Conservation (phyloP, 352 stramenopile genomes). For the Globisporangium perplexum region DNA sequence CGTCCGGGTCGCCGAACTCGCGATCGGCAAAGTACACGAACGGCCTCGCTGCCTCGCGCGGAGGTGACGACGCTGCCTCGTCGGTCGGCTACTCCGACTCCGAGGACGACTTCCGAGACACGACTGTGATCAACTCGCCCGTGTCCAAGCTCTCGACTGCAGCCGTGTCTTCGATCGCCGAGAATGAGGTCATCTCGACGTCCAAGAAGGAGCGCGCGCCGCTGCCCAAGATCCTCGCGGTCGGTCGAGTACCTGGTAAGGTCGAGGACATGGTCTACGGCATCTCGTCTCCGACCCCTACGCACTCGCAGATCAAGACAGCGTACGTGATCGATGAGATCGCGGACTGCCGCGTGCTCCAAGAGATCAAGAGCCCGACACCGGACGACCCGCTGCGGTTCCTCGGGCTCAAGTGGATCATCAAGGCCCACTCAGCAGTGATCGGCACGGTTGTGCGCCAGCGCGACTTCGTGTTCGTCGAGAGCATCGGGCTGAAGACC, state of each 20-base stretch:
- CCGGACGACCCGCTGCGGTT: slow-evolving; percentile 39
- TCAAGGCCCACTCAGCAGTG: slow-evolving; percentile 7
- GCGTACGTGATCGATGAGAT: slow-evolving; percentile 33
- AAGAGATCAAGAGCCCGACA: slow-evolving; percentile 27
- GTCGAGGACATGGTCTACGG: slow-evolving; percentile 57
- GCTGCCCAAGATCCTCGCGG: slow-evolving; percentile 28
- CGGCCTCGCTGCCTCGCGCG: background rate
- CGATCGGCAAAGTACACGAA: background rate
- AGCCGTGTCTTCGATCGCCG: background rate
- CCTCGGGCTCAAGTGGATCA: slow-evolving; percentile 37
- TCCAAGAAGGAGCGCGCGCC: background rate
- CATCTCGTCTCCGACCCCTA: slow-evolving; percentile 26
- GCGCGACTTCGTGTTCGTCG: slow-evolving; percentile 56
- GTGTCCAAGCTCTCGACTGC: background rate
- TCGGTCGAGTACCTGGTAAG: slow-evolving; percentile 32
- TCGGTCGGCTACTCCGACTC: background rate
- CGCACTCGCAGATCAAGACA: slow-evolving; percentile 23
- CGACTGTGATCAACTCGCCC: background rate
- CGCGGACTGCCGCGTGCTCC: slow-evolving; percentile 30
- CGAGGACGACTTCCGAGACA: background rate
- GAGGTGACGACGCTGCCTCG: background rate
- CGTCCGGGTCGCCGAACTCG: background rate
- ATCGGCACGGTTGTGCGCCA: slow-evolving; percentile 24
- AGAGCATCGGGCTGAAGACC: slow-evolving; percentile 35
- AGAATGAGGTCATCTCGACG: background rate